Base-by-base conservation (phyloP, 2,329 filamentous ascomycete genomes). In the Onygenales sp. region DNA sequence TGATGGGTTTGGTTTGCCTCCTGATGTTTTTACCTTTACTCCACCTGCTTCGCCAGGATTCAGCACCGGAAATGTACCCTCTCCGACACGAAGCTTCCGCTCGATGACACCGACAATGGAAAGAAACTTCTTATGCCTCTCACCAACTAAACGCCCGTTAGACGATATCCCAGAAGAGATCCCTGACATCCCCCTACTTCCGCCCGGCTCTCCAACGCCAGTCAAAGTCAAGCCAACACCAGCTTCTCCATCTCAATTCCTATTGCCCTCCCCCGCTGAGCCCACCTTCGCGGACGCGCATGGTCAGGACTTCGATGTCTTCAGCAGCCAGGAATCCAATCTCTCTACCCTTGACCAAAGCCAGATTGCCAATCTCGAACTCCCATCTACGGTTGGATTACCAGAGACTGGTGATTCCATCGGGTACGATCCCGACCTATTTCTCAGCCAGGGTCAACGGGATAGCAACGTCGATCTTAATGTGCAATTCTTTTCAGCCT, bases 31-130 rank as follows among this genome's bases (percentile, higher is more conserved):
- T 51, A 71, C 72, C 2, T 74, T 70, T 54, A 77, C 75, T 3
- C 75, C 75, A 33, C 74, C 75, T 3, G 65, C 72, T 5, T 76
- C 74, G 31, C 75, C 75, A 9, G 69, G 69, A 10, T 67, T 66
- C 55, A 72, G 65, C 51, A 68, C 66, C 14, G 66, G 67, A 42
- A 68, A 70, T 57, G 65, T 67, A 14, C 63, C 67, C 17, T 72
- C 71, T 7, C 68, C 72, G 2, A 57, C 58, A 42, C 58, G 61
- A 27, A 66, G 62, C 48, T 65, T 67, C 27, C 64, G 65, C 17
- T 71, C 72, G 5, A 59, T 72, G 32, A 69, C 65, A n/a, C 68
- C 70, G 21, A 65, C 64, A 46, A 64, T 66, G 7, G 70, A 72
- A 39, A 65, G 69, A 54, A 68, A 68, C 33, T 66, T 66, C 55